phyloP scores from a whole-genome alignment of 371 early-diverging fungal species.

The Saksenaea vasiformis region DNA sequence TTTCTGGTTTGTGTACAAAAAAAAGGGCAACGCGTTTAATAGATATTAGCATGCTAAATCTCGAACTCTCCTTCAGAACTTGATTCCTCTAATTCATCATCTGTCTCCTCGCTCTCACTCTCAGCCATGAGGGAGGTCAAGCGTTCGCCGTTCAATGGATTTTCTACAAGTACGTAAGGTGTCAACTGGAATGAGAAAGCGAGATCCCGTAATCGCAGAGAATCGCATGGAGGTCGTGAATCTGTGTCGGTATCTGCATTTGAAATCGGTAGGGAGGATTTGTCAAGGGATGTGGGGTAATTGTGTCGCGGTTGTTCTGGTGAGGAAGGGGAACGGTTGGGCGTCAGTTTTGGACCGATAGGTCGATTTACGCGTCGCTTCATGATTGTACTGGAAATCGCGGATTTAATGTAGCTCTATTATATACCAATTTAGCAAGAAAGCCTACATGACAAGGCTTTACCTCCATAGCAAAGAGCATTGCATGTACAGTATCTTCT shows the following conservation, averaged over 20 bases:
- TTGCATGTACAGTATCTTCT: constrained; percentile 65
- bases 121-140: constrained; percentile 60
- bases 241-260: constrained; percentile 1
- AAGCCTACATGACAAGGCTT: background rate
- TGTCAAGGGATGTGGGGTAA: constrained; percentile 8
- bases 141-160: constrained; percentile 68
- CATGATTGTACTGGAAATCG: constrained; percentile 70
- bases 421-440: background rate
- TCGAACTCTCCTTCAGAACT: constrained; percentile 32
- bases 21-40: background rate
- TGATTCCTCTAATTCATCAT: constrained; percentile 27
- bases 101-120: constrained; percentile 56
- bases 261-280: background rate
- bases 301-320: constrained; percentile 1
- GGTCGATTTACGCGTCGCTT: constrained; percentile 71
- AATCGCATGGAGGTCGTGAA: background rate
- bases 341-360: constrained; percentile 46
- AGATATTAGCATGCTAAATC: constrained; percentile 6
- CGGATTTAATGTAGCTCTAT: constrained; percentile 71
- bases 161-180: constrained; percentile 71
- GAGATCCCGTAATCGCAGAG: constrained; percentile 50
- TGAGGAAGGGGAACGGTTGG: constrained; percentile 21
- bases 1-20: too few species aligned
- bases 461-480: constrained; percentile 77
- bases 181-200: constrained; percentile 69